Base-by-base conservation (phyloP, 805 yeast species). In the Yarrowia sp. region DNA sequence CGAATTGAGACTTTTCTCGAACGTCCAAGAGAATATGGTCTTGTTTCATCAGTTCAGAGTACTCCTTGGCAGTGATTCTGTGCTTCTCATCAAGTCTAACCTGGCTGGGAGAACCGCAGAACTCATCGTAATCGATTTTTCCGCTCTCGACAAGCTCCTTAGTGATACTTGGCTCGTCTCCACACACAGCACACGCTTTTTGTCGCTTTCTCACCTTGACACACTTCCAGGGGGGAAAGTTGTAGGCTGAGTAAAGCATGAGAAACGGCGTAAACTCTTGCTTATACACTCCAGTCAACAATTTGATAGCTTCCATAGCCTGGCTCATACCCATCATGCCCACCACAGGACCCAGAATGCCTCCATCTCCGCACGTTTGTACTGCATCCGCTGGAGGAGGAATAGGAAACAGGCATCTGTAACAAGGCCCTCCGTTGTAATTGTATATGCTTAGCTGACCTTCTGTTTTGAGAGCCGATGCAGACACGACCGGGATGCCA, bases 271-370 rank as follows among this genome's bases (percentile, higher is more conserved):
- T 75, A 74, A 89, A 90, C 53, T 77, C 80, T 0, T 43, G 38
- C 1, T 64, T 68, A 69, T 90, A 89, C 41, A 76, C 78, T 0
- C 82, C 86, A 2, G 87, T 79, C 1, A 90, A 71, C 8, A 93
- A 79, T 73, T 93, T 92, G 31, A 96, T 81, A 0, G 96, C 81
- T 71, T 95, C 99, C 18, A 88, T 76, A 0, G 97, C 96, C 89
- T 95, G 93, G 80, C 89, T 81, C 0, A 86, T 80, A 9, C 99
- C 99, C 73, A 93, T 84, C 0, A 91, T 70, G 0, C 99, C 99
- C 65, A 95, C 96, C n/a, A 92, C 95, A 0, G 98, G 96, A 0
- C 99, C 99, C 31, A 95, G 75, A 0, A 93, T 96, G 5, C 98
- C 98, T 2, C 96, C 96, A 75, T 92, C 98, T 13, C 89, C 84